Evolutionary conservation across 2,329 filamentous ascomycete genomes (phyloP).

Genomic region (Davidsoniella eucalypti): DNA sequence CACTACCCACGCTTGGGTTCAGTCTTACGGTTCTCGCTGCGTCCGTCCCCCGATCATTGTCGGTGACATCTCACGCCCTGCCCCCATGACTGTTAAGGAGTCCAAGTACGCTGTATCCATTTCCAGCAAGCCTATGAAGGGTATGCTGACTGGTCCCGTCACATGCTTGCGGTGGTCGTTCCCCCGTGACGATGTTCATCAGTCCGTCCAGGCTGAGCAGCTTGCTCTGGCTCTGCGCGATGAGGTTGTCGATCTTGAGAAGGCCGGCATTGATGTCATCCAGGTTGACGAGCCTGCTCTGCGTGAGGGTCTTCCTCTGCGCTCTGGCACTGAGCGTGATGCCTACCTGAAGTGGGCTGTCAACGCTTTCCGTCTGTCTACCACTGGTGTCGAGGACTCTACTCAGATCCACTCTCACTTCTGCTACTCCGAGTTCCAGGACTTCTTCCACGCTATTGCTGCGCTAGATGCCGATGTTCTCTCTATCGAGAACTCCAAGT

Average conservation of each 20-base stretch:
- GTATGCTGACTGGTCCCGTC: slow-evolving; percentile 98
- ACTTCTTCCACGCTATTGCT: slow-evolving; percentile 99
- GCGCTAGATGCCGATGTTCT: slow-evolving; percentile 96
- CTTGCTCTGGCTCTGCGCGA: slow-evolving; percentile 95
- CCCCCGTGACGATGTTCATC: slow-evolving; percentile 98
- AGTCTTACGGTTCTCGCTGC: slow-evolving; percentile 95
- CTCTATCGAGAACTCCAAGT: slow-evolving; percentile 99
- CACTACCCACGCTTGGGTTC: slow-evolving; percentile 98
- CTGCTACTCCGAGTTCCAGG: slow-evolving; percentile 99
- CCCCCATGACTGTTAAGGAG: slow-evolving; percentile 99
- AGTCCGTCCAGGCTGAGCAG: slow-evolving; percentile 97
- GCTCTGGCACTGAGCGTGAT: slow-evolving; percentile 82
- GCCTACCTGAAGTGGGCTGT: slow-evolving; percentile 97
- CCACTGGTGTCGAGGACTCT: slow-evolving; percentile 79
- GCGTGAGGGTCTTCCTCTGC: slow-evolving; percentile 96
- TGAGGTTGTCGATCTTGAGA: slow-evolving; percentile 95
- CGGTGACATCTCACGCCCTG: slow-evolving; percentile 92
- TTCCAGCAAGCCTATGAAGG: slow-evolving; percentile 99
- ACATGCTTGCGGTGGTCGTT: slow-evolving; percentile 99
- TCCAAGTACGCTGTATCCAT: slow-evolving; percentile 95
- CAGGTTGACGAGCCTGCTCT: slow-evolving; percentile 98
- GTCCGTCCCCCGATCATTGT: slow-evolving; percentile 97
- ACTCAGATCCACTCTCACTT: slow-evolving; percentile 99
- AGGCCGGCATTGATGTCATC: slow-evolving; percentile 92
- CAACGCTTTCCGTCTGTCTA: slow-evolving; percentile 92